Percentiles rank a stretch among this genome's conserved stretches.
phyloP scores from a whole-genome alignment of 1,139 yeast genomes.

The Yamadazyma epiphylla region DNA sequence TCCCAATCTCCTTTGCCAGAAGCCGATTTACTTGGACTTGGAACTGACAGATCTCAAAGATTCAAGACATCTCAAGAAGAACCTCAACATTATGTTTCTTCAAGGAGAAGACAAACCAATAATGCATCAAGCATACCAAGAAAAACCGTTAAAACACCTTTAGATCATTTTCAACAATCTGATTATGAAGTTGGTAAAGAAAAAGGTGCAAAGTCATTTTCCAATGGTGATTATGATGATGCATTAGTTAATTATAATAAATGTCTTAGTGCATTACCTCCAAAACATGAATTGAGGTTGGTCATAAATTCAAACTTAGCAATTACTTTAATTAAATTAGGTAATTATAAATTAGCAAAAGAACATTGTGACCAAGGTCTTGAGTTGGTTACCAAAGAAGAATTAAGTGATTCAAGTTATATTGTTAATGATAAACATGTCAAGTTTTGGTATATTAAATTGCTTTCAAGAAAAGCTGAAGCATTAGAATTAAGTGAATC shows the following conservation, averaged over 20 bases:
- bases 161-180: slow-evolving; percentile 43
- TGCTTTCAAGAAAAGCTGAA: slow-evolving; percentile 72
- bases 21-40: slow-evolving; percentile 24
- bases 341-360: slow-evolving; percentile 66
- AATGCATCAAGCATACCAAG: slow-evolving; percentile 4
- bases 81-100: slow-evolving; percentile 14
- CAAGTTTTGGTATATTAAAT: slow-evolving; percentile 71
- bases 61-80: slow-evolving; percentile 11
- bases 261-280: slow-evolving; percentile 63
- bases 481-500: slow-evolving; percentile 76
- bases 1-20: slow-evolving; percentile 10
- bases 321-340: slow-evolving; percentile 63
- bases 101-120: slow-evolving; percentile 12
- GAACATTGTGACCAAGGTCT: slow-evolving; percentile 56
- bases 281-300: slow-evolving; percentile 60
- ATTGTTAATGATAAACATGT: slow-evolving; percentile 50
- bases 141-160: slow-evolving; percentile 13
- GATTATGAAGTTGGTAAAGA: slow-evolving; percentile 55
- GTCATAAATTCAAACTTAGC: slow-evolving; percentile 77
- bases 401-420: slow-evolving; percentile 18
- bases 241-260: slow-evolving; percentile 61
- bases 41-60: slow-evolving; percentile 14
- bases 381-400: slow-evolving; percentile 40
- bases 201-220: slow-evolving; percentile 61
- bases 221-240: slow-evolving; percentile 73